phyloP scores from a whole-genome alignment of 2,329 filamentous ascomycete species.

The Alternaria triticimaculans region DNA sequence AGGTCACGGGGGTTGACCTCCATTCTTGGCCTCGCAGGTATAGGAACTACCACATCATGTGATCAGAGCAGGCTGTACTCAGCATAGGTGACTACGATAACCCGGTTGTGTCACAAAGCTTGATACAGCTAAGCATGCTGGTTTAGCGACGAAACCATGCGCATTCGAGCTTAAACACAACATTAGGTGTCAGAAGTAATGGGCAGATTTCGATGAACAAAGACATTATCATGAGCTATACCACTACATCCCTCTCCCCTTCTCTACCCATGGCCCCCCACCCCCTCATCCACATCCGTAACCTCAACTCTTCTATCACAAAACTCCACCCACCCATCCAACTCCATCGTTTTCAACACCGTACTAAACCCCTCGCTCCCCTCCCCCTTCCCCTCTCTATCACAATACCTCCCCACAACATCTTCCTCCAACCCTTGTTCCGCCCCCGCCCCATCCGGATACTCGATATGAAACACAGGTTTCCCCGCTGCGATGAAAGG shows the following conservation, averaged over 20 bases:
- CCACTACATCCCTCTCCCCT: background rate
- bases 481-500: conserved; percentile 67
- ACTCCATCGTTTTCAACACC: conserved; percentile 68
- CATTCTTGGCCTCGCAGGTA: background rate
- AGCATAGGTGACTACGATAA: background rate
- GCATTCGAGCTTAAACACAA: background rate
- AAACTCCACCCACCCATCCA: conserved; percentile 68
- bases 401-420: conserved; percentile 52
- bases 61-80: background rate
- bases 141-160: background rate
- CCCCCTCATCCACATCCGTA: conserved; percentile 28
- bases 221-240: background rate
- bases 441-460: conserved; percentile 59
- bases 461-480: conserved; percentile 77
- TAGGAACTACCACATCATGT: background rate
- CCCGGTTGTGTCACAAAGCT: background rate
- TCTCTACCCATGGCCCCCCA: background rate
- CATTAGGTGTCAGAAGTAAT: background rate
- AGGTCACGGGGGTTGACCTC: background rate
- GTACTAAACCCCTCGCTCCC: conserved; percentile 65
- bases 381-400: conserved; percentile 38
- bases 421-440: conserved; percentile 42
- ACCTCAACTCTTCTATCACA: conserved; percentile 50
- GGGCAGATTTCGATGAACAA: background rate
- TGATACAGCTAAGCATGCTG: background rate